A percentile compares a stretch with the other conserved stretches of the same genome.
Conservation (phyloP, 2,329 filamentous ascomycete genomes). For the Neofusicoccum sp. region DNA sequence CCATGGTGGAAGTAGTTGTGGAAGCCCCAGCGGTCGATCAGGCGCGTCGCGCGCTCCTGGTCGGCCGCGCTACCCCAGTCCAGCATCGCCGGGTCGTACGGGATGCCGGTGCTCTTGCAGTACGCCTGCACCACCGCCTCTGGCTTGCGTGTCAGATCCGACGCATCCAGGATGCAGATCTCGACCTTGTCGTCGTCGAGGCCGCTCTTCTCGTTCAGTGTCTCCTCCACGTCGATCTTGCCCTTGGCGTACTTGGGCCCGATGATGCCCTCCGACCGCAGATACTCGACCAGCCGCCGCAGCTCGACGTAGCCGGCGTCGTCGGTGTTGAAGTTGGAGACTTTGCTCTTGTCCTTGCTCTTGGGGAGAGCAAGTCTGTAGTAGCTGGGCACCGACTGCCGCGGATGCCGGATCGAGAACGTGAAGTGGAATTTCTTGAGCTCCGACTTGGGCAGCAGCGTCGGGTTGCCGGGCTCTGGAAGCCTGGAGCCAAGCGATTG, state of each 20-base stretch:
- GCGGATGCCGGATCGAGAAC: neutral
- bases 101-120: conserved; percentile 72
- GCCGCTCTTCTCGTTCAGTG: neutral
- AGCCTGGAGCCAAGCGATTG: neutral
- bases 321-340: neutral
- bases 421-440: neutral
- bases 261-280: neutral
- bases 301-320: conserved; percentile 2
- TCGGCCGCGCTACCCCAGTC: conserved; percentile 67
- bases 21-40: conserved; percentile 2
- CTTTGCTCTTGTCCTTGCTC: neutral
- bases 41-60: neutral
- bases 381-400: neutral
- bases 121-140: conserved; percentile 68
- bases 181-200: neutral
- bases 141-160: conserved; percentile 78
- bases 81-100: conserved; percentile 70
- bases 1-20: conserved; percentile 1
- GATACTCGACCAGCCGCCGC: neutral
- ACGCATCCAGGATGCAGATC: conserved; percentile 77
- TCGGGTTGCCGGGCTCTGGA: neutral
- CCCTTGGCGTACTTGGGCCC: conserved; percentile 20
- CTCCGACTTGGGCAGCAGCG: neutral
- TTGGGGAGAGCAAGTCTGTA: neutral
- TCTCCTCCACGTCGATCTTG: conserved; percentile 36